phyloP scores from a whole-genome alignment of 176 grass and related monocot species.

The Bothriochloa decipiens region DNA sequence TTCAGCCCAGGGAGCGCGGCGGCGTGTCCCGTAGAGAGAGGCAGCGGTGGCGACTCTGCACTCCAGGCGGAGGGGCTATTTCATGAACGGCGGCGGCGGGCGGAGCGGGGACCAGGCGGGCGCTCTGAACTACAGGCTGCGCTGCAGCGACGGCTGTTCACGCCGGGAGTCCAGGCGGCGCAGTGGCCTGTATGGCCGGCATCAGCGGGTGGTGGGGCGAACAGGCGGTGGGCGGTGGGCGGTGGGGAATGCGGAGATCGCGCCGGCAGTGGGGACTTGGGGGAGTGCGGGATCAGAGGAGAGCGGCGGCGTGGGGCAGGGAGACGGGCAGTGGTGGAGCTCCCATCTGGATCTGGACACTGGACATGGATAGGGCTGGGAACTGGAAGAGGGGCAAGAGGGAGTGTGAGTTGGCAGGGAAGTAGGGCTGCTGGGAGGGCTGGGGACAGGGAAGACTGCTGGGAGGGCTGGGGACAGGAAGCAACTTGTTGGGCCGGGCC shows the following conservation, averaged over 20 bases:
- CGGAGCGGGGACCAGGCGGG: background rate
- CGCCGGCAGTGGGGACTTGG: conserved; percentile 23
- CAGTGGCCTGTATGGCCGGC: background rate
- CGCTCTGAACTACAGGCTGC: background rate
- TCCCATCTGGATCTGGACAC: conserved; percentile 41
- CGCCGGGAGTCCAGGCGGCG: background rate
- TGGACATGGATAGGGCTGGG: no score
- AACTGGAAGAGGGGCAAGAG: background rate
- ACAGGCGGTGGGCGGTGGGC: background rate
- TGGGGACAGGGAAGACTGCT: background rate
- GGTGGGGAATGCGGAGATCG: conserved; percentile 19
- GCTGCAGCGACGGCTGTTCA: background rate
- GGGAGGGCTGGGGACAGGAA: background rate
- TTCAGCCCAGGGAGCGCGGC: background rate
- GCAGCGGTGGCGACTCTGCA: background rate
- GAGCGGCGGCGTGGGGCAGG: conserved; percentile 1
- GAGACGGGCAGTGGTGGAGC: background rate
- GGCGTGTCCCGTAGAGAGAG: background rate
- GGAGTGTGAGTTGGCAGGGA: no score
- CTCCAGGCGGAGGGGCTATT: background rate
- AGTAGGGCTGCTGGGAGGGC: no score
- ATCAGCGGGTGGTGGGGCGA: background rate
- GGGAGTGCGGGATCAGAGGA: conserved; percentile 29
- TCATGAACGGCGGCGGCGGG: background rate
- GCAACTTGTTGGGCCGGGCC: background rate